Evolutionary conservation across 768 basidiomycete species (phyloP).

Genomic region (Fomitopsis serialis): DNA sequence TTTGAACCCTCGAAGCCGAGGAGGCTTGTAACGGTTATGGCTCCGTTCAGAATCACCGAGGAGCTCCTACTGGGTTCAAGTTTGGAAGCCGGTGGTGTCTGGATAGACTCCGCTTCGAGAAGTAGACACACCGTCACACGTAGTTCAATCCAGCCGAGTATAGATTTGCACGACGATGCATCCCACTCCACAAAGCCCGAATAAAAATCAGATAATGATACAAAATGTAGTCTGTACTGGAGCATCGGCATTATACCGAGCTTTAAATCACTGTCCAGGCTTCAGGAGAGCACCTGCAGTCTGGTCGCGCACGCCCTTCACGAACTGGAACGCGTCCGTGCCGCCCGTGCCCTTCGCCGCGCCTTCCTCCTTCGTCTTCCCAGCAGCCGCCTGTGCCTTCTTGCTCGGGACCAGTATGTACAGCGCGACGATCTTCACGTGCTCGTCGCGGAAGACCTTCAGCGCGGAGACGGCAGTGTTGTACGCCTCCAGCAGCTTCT

Average conservation of each 20-base stretch:
- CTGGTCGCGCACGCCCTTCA: slow-evolving; percentile 51
- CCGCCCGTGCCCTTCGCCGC: slow-evolving; percentile 49
- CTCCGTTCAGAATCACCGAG: no score
- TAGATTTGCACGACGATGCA: no score
- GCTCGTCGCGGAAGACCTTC: slow-evolving; percentile 51
- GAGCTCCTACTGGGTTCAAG: no score
- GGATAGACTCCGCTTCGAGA: no score
- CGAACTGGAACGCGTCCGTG: slow-evolving; percentile 48
- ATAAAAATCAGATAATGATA: not conserved
- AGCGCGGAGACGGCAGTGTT: slow-evolving; percentile 45
- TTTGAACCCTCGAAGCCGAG: no score
- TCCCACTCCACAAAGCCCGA: not conserved
- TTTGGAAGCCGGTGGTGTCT: no score
- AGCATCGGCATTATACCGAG: not conserved
- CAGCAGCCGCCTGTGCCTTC: slow-evolving; percentile 1
- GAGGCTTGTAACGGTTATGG: no score
- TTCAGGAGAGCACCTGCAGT: slow-evolving; percentile 32
- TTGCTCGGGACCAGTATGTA: slow-evolving; percentile 47
- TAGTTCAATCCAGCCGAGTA: no score
- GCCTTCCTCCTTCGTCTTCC: not conserved
- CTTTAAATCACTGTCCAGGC: not conserved
- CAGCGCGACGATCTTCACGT: slow-evolving; percentile 49
- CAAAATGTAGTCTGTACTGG: not conserved
- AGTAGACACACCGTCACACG: no score
- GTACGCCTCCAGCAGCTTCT: slow-evolving; percentile 33